A percentile compares a stretch with the other conserved stretches of the same genome.
These are phyloP conservation scores for Cavenderia fasciculata DNA, from an alignment of 78 protist genomes.

Conservation along the genomic window DNA sequence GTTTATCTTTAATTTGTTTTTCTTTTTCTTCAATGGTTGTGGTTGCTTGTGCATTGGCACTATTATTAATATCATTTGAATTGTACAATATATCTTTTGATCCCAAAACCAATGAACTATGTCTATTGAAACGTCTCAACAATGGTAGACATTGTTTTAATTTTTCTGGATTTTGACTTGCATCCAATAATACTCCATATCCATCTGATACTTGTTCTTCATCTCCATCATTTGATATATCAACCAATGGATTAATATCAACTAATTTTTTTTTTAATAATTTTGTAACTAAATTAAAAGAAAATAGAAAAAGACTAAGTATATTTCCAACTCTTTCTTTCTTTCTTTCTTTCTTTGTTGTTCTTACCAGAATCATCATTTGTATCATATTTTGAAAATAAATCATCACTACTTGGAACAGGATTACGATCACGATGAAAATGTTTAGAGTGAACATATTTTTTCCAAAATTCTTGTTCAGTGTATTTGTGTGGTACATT, in stretches of 20 bases:
- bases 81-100: conserved; percentile 43
- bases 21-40: conserved; percentile 4
- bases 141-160: conserved; percentile 51
- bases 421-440: conserved; percentile 48
- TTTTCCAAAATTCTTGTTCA: conserved; percentile 66
- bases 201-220: conserved; percentile 16
- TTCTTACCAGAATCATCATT: conserved; percentile 20
- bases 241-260: conserved; percentile 62
- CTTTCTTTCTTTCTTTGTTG: too few relatives aligned
- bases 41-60: not conserved
- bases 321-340: too few relatives aligned
- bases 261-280: conserved; percentile 33
- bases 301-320: too few relatives aligned
- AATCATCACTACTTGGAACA: conserved; percentile 51
- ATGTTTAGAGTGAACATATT: conserved; percentile 42
- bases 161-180: conserved; percentile 35
- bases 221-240: conserved; percentile 24
- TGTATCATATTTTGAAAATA: conserved; percentile 73
- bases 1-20: conserved; percentile 10
- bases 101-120: conserved; percentile 54
- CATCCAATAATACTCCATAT: conserved; percentile 50
- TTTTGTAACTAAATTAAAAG: too few relatives aligned
- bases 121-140: conserved; percentile 58
- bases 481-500: conserved; percentile 49
- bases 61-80: not conserved